Conservation (phyloP, 495 filamentous ascomycete species). For the Podospora conica region DNA sequence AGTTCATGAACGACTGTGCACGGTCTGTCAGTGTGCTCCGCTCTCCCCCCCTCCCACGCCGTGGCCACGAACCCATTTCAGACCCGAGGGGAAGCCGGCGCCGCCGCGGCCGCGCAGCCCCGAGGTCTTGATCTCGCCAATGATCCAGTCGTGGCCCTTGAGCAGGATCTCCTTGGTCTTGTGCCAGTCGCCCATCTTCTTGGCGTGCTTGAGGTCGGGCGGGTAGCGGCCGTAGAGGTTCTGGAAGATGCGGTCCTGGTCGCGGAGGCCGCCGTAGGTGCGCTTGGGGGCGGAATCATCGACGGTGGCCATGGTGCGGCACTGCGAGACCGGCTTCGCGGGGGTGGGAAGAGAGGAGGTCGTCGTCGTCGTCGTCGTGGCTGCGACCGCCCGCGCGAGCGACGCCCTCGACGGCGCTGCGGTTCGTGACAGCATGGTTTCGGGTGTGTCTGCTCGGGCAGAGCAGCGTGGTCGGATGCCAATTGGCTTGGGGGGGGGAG, state of each 20-base stretch:
- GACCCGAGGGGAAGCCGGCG: constrained; percentile 92
- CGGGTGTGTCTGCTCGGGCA: constrained; percentile 34
- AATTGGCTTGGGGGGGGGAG: constrained; percentile 29
- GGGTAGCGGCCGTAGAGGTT: constrained; percentile 94
- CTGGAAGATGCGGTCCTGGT: constrained; percentile 98
- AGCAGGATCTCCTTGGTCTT: constrained; percentile 97
- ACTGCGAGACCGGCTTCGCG: constrained; percentile 10
- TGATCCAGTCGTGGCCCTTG: constrained; percentile 99
- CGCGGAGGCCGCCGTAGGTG: constrained; percentile 76
- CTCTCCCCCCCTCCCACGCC: background rate
- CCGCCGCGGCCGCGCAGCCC: constrained; percentile 93
- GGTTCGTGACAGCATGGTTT: constrained; percentile 43
- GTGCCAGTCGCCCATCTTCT: constrained; percentile 98
- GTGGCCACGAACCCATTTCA: constrained; percentile 84
- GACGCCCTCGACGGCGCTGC: constrained; percentile 40
- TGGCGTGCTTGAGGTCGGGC: constrained; percentile 83
- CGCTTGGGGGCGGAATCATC: constrained; percentile 70
- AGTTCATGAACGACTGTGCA: constrained; percentile 95
- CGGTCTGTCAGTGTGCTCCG: too few relatives aligned
- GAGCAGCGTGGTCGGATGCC: constrained; percentile 38
- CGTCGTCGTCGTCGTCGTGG: constrained; percentile 1
- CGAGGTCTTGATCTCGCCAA: constrained; percentile 91
- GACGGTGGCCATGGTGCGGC: constrained; percentile 69
- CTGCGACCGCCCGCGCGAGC: constrained; percentile 32
- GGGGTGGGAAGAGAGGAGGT: constrained; percentile 4